phyloP scores from a whole-genome alignment of 164 flowering plant species.

The Chimonanthus praecox region DNA sequence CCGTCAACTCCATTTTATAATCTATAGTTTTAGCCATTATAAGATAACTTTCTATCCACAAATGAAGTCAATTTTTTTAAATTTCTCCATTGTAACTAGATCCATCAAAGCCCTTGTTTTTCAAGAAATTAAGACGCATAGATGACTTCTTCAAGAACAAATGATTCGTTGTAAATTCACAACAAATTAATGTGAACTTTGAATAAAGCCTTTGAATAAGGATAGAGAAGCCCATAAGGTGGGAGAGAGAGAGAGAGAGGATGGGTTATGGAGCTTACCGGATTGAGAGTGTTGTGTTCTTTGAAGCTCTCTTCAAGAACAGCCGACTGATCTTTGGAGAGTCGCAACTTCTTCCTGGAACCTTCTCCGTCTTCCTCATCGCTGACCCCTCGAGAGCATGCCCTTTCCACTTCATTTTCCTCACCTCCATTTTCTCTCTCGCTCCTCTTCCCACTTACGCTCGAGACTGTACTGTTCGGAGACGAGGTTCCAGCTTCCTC shows the following conservation, averaged over 20 bases:
- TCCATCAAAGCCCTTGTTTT: too few species aligned
- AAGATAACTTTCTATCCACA: too few species aligned
- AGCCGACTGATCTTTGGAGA: constrained; percentile 78
- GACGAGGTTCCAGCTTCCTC: constrained; percentile 16
- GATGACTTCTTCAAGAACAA: too few species aligned
- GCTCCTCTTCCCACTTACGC: constrained; percentile 53
- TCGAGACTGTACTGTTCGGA: constrained; percentile 74
- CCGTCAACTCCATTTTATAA: too few species aligned
- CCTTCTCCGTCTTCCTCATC: constrained; percentile 81
- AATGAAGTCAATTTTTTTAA: too few species aligned
- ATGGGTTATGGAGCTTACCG: constrained; percentile 41
- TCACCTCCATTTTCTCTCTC: constrained; percentile 36
- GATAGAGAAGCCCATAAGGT: too few species aligned
- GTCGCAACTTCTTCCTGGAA: constrained; percentile 71
- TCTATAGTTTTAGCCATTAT: too few species aligned
- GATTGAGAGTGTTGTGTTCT: constrained; percentile 80
- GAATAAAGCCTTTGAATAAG: too few species aligned
- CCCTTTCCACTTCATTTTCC: constrained; percentile 38
- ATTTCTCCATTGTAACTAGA: too few species aligned
- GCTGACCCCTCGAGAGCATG: constrained; percentile 54
- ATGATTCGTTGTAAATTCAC: too few species aligned
- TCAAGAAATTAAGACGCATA: too few species aligned
- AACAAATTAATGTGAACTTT: too few species aligned
- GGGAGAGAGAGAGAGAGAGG: background rate
- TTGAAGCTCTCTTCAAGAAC: constrained; percentile 82